These are phyloP conservation scores for Plasmodium sp. DNA, from an alignment of 169 alveolate species.

Conservation along the genomic window DNA sequence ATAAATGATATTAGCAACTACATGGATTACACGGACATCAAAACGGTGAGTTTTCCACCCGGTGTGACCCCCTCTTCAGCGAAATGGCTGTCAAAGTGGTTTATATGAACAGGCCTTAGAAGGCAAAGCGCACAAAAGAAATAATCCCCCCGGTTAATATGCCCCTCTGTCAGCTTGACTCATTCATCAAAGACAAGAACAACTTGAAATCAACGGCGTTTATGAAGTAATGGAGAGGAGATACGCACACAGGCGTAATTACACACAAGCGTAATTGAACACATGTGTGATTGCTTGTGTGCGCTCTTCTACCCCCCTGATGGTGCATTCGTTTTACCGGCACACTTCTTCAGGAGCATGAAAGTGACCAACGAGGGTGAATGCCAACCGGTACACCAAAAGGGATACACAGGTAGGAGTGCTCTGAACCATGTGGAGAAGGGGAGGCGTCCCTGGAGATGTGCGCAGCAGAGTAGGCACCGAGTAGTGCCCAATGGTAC, in stretches of 20 bases:
- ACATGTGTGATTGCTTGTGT: neutral
- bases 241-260: neutral
- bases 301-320: neutral
- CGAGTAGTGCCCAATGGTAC: neutral
- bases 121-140: neutral
- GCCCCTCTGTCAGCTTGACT: conserved; percentile 35
- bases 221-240: conserved; percentile 12
- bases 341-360: conserved; percentile 1
- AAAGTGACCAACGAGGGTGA: conserved; percentile 6
- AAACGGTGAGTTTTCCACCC: conserved; percentile 23
- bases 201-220: conserved; percentile 11
- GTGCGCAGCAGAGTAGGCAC: neutral
- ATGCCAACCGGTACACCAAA: neutral
- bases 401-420: conserved; percentile 12
- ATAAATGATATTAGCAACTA: conserved; percentile 49
- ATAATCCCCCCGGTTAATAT: neutral
- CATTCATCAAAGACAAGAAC: conserved; percentile 52
- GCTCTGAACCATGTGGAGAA: neutral
- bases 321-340: neutral
- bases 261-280: neutral
- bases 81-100: neutral
- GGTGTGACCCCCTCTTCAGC: neutral
- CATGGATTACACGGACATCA: conserved; percentile 54
- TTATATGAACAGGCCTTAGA: neutral
- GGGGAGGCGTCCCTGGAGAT: neutral